A percentile compares a stretch with the other conserved stretches of the same genome.
Evolutionary conservation across 257 asterid genomes (phyloP).

Genomic region (Rhazya stricta): DNA sequence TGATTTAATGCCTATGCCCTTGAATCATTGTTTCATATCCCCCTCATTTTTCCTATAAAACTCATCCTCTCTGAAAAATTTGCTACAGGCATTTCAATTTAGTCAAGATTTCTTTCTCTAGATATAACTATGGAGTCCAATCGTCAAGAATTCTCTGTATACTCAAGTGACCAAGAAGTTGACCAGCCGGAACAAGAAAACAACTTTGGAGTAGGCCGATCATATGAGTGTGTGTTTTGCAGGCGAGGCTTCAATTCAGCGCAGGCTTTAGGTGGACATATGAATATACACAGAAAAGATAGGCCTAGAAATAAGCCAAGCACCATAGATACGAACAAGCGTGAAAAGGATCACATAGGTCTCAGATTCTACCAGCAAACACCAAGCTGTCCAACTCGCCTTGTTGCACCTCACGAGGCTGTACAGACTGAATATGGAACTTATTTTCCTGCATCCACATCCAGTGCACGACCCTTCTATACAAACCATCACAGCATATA

Average conservation of each 20-base stretch:
- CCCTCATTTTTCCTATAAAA: neutral
- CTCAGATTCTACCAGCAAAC: slow-evolving; percentile 20
- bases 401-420: slow-evolving; percentile 6
- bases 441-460: slow-evolving; percentile 21
- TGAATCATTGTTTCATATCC: neutral
- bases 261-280: slow-evolving; percentile 87
- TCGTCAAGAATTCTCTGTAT: slow-evolving; percentile 23
- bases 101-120: neutral
- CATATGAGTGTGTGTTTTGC: slow-evolving; percentile 74
- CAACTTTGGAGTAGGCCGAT: slow-evolving; percentile 49
- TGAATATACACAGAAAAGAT: slow-evolving; percentile 77
- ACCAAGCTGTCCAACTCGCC: neutral
- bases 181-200: slow-evolving; percentile 19
- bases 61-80: too few species aligned
- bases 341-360: slow-evolving; percentile 9
- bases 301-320: slow-evolving; percentile 37
- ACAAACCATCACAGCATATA: neutral
- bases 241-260: slow-evolving; percentile 82
- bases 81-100: too few species aligned
- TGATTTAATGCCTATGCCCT: neutral
- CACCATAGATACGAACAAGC: slow-evolving; percentile 10
- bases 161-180: slow-evolving; percentile 14
- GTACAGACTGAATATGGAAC: slow-evolving; percentile 19
- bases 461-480: neutral
- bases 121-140: slow-evolving; percentile 29